These are phyloP conservation scores for Colletotrichum sp. DNA, from an alignment of 2,329 filamentous ascomycete species.

Conservation along the genomic window DNA sequence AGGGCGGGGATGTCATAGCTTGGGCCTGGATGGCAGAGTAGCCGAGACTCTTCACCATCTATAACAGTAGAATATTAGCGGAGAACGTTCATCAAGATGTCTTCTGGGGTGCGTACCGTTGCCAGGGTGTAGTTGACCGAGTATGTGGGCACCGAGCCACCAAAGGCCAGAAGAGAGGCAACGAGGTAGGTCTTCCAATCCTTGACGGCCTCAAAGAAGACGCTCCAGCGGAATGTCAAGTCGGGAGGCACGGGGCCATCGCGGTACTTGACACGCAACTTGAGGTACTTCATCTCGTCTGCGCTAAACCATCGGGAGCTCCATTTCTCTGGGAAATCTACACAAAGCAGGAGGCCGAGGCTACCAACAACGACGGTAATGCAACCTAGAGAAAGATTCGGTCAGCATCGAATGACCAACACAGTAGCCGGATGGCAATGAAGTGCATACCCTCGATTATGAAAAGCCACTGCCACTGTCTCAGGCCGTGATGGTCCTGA, in stretches of 20 bases:
- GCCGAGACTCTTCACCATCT: background rate
- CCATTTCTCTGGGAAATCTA: background rate
- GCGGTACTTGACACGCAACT: background rate
- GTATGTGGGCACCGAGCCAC: background rate
- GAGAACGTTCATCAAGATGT: background rate
- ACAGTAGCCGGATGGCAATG: background rate
- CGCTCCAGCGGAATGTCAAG: background rate
- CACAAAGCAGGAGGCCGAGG: background rate
- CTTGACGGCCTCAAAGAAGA: background rate
- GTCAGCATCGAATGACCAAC: background rate
- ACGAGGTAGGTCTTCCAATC: background rate
- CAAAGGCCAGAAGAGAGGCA: background rate
- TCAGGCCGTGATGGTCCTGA: background rate
- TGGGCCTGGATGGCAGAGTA: background rate
- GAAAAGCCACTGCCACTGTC: background rate
- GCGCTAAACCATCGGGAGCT: background rate
- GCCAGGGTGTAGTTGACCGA: background rate
- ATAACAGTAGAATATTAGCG: background rate
- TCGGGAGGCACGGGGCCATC: background rate
- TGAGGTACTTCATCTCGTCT: background rate
- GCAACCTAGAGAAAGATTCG: background rate
- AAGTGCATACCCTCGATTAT: background rate
- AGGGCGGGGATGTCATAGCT: background rate
- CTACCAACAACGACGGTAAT: background rate
- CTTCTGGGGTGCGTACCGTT: background rate